Base-by-base conservation (phyloP, 1,284 basidiomycete genomes). In the Sanghuangporus weigelae region DNA sequence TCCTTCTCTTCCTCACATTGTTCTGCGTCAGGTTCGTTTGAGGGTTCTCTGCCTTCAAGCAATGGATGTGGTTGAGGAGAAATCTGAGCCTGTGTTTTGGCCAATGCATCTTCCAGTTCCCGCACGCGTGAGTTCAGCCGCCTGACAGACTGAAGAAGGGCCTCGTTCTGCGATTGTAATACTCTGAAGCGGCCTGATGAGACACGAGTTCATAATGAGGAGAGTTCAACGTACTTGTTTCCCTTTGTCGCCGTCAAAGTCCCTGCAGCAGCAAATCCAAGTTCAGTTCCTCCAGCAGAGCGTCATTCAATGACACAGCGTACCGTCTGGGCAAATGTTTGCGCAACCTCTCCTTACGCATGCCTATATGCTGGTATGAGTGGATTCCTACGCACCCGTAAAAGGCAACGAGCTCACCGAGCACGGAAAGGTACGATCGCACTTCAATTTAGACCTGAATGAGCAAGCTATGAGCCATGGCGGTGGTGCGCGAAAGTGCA, bases 281-380 rank as follows among this genome's bases (percentile, higher is more conserved):
- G 31, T 54, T 54, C 16, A 19, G 3, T 5, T 14, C 35, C 8
- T 38, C 31, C 31, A 26, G 12, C 61, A 39, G 7, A 54, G 36
- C 12, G n/a, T 19, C 12, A 50, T 31, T 31, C 26, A 36, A 21
- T 16, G 39, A n/a, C 60, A 48, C 48, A 6, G 66, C 73, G 46
- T 62, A 79, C 82, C 80, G 62, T 81, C 76, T 10, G 82, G 82
- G 69, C 82, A 84, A 35, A 84, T 79, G n/a, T 73, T 71, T 44
- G 80, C 73, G 66, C 82, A 84, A 60, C 81, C 81, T 61, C 82
- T 75, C 58, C 80, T 78, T 38, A 82, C 74, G 68, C 82, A 84
- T 44, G 82, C 80, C 68, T 81, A 78, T 21, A 59, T 12, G 31
- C 35, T 23, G n/a, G 35, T 8, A 44, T 59, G 50, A 63, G 42